Evolutionary conservation across 1,139 yeast genomes (phyloP), one percentile per base, ranked within the genome.

Genomic region (Pichia sp.): DNA sequence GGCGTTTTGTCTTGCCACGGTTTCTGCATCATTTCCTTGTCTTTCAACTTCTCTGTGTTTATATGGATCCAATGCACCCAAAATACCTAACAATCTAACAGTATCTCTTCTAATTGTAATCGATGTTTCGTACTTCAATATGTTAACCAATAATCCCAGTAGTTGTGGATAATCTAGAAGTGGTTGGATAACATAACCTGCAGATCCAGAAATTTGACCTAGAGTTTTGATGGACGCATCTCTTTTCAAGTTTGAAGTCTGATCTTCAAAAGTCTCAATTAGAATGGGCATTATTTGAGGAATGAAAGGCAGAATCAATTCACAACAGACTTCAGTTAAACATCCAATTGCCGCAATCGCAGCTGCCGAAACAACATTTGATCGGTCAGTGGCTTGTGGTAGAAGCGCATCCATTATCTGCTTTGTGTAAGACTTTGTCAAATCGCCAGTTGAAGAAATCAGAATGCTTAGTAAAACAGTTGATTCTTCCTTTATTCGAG

Each of bases 11-110:
- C 85, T 95, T 1, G 81, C 84, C 0, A 86, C 79, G 25, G 73
- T 74, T 45, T 74, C 76, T 6, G 71, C 69, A 41, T 62, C 75
- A 48, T 82, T 80, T 3, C 83, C 79, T 16, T 75, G 76, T 52
- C 87, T 82, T 61, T 90, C 97, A 11, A 90, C 89, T 60, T 88
- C 96, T 47, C 96, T 80, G 59, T 89, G 94, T 60, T 87, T 89
- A 63, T 90, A 92, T 1, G 99, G 99, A 66, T 94, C 98, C 45
- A 94, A 71, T 0, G 98, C 98, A 51, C 99, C 99, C 40, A 94
- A 70, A 37, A 90, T 89, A 60, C 99, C 99, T 53, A 92, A 70
- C 23, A 92, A 68, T 56, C 92, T 74, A 0, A 92, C 96, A 0
- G 96, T 85, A 63, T 90, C 97, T 50, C 96, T 72, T 58, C 94